Base-by-base conservation (phyloP, 2,329 filamentous ascomycete genomes). In the Mollisiaceae sp. region DNA sequence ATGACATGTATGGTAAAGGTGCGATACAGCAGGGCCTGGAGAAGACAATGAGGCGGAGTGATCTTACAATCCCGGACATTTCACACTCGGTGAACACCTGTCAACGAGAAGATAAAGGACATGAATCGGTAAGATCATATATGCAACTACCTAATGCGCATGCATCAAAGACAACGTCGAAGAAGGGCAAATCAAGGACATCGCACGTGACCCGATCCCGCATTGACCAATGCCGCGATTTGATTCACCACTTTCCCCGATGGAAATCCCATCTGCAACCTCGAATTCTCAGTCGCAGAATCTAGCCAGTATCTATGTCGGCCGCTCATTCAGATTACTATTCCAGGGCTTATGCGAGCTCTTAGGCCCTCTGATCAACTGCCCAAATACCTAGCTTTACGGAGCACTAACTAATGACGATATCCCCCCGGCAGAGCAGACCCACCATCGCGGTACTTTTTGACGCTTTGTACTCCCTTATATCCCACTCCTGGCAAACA, bases 371-470 rank as follows among this genome's bases (percentile, higher is more conserved):
- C 4, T 45, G 15, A 12, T 41, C 38, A 18, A 41, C 15, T 41
- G 11, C 38, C 15, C 38, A 41, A 14, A 41, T 9, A 41, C 11
- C 15, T 41, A 41, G 38, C 38, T 41, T 6, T 6, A n/a, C n/a
- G n/a, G n/a, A 32, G 27, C 27, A 32, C 6, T 32, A 32, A 32
- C 27, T 32, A 32, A 32, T 32, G 27, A 32, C 27, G 27, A 6
- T 32, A 32, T 32, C 3, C 6, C 6, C 27, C 3, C 27, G 27
- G 27, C 38, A 12, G 38, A 12, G 38, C 11, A 12, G 43, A 45
- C 18, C 43, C 43, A 45, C 43, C 43, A 52, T 12, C 22, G 47
- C 43, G 43, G 43, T 47, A 47, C n/a, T 47, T 47, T 18, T 47
- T 47, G n/a, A 18, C 43, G 43, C 43, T 5, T 45, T 2, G 8